A percentile compares a stretch with the other conserved stretches of the same genome.
Evolutionary conservation across 2,329 filamentous ascomycete species (phyloP).

Genomic region (Annulohypoxylon truncatum): DNA sequence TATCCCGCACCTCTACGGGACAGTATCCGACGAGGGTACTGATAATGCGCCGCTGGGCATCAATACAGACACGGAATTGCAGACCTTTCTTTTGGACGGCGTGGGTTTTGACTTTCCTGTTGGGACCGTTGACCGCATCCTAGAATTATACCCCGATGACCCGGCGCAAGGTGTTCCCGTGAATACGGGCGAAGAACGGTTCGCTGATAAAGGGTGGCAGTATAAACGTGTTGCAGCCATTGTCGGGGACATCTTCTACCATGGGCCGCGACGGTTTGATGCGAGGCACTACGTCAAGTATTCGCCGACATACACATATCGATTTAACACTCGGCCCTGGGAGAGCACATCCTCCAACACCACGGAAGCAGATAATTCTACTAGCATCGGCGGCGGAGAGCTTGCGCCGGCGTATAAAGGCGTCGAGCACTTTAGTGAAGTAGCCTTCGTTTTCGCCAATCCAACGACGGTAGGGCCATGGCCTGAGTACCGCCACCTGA

Average conservation of each 20-base stretch:
- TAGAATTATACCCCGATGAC: slow-evolving; percentile 62
- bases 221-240: slow-evolving; percentile 67
- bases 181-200: slow-evolving; percentile 51
- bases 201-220: slow-evolving; percentile 56
- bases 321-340: slow-evolving; percentile 64
- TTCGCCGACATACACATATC: slow-evolving; percentile 68
- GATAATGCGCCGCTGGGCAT: slow-evolving; percentile 46
- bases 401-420: slow-evolving; percentile 50
- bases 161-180: slow-evolving; percentile 61
- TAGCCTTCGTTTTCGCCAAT: slow-evolving; percentile 54
- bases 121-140: slow-evolving; percentile 51
- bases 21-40: slow-evolving; percentile 73
- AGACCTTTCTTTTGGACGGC: slow-evolving; percentile 35
- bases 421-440: slow-evolving; percentile 55
- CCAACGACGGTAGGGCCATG: slow-evolving; percentile 42
- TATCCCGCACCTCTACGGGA: slow-evolving; percentile 72
- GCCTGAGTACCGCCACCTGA: slow-evolving; percentile 44
- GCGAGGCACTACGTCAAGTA: slow-evolving; percentile 63
- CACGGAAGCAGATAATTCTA: slow-evolving; percentile 35
- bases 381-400: slow-evolving; percentile 17
- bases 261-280: slow-evolving; percentile 65
- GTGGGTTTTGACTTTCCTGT: slow-evolving; percentile 43
- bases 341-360: slow-evolving; percentile 57
- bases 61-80: slow-evolving; percentile 45
- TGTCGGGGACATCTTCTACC: slow-evolving; percentile 65